Conservation (phyloP, 495 filamentous ascomycete species). For the Amorphotheca resinae region DNA sequence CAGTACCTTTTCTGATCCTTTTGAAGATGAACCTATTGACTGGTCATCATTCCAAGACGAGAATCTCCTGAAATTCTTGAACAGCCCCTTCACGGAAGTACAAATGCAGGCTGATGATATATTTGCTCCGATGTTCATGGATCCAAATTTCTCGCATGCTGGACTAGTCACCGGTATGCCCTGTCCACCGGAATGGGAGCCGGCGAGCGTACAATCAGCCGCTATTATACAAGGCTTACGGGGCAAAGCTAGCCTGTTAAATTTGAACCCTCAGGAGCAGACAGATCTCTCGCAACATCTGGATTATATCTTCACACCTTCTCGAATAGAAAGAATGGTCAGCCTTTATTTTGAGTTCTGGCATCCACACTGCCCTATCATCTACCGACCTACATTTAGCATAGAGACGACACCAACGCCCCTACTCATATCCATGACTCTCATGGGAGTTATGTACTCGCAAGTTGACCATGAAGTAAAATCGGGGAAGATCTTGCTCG, state of each 20-base stretch:
- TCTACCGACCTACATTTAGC: constrained; percentile 31
- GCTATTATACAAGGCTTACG: constrained; percentile 7
- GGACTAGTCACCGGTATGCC: not conserved
- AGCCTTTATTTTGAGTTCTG: constrained; percentile 34
- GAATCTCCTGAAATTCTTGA: constrained; percentile 8
- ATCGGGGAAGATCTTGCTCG: constrained; percentile 30
- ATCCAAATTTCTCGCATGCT: not conserved
- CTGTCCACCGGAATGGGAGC: constrained; percentile 8
- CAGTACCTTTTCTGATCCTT: constrained; percentile 8
- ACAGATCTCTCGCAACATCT: constrained; percentile 30
- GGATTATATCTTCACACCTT: constrained; percentile 30
- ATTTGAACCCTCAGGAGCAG: constrained; percentile 27
- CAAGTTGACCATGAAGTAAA: constrained; percentile 27
- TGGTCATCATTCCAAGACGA: constrained; percentile 12
- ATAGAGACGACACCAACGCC: constrained; percentile 26
- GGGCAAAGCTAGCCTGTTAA: constrained; percentile 27
- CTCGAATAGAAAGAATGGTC: constrained; percentile 30
- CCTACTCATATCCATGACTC: constrained; percentile 28
- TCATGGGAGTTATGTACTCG: constrained; percentile 40
- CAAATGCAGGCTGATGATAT: constrained; percentile 7
- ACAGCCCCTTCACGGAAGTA: constrained; percentile 3
- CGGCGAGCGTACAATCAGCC: constrained; percentile 19
- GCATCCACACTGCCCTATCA: constrained; percentile 33
- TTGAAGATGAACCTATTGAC: constrained; percentile 11
- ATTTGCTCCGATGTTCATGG: constrained; percentile 3